Evolutionary conservation across 495 filamentous ascomycete genomes (phyloP).

Genomic region (Recurvomyces mirabilis): DNA sequence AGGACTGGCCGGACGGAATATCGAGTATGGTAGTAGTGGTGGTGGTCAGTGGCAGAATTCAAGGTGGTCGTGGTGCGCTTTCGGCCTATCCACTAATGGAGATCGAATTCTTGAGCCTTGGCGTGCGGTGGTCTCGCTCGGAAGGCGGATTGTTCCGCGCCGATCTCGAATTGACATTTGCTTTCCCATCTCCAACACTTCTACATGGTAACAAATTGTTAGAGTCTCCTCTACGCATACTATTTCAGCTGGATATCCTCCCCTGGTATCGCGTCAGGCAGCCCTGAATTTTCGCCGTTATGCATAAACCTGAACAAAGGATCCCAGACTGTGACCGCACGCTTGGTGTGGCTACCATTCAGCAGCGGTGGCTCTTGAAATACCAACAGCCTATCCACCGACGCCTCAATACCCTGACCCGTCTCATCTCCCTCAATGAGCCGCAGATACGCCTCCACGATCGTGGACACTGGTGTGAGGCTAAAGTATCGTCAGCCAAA

Average conservation of each 20-base stretch:
- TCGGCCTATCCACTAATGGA: too few relatives aligned
- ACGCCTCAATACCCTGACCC: constrained; percentile 31
- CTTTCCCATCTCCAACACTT: too few relatives aligned
- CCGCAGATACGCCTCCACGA: constrained; percentile 28
- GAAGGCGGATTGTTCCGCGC: too few relatives aligned
- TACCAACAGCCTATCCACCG: constrained; percentile 26
- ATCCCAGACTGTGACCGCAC: constrained; percentile 32
- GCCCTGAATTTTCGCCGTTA: constrained; percentile 30
- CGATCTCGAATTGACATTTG: too few relatives aligned
- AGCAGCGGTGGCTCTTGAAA: constrained; percentile 25
- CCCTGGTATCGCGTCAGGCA: constrained; percentile 28
- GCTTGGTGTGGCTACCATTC: constrained; percentile 25
- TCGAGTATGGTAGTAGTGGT: too few relatives aligned
- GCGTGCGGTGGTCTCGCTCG: too few relatives aligned
- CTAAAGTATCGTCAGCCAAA: constrained; percentile 4
- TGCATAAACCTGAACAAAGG: constrained; percentile 34
- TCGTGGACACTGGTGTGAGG: constrained; percentile 30
- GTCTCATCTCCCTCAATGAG: constrained; percentile 27
- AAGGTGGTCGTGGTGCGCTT: too few relatives aligned
- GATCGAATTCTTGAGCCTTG: too few relatives aligned
- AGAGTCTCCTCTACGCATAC: too few relatives aligned
- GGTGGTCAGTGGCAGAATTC: too few relatives aligned
- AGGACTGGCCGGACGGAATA: too few relatives aligned
- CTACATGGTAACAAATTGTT: too few relatives aligned
- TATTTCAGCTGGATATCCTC: constrained; percentile 3